Base-by-base conservation (phyloP, 345 rosid species). In the Aquilaria malaccensis region DNA sequence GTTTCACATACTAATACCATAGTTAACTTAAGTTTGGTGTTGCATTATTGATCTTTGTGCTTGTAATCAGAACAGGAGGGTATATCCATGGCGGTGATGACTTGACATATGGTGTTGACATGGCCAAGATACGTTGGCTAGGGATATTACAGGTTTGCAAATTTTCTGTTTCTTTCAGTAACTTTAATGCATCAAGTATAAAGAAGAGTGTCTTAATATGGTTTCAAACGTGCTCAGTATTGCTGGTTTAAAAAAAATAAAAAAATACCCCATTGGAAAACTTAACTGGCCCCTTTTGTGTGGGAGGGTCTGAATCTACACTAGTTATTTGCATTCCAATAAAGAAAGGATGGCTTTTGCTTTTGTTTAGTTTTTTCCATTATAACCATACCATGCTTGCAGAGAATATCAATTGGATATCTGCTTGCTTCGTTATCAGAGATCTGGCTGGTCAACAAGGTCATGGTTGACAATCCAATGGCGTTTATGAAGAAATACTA, bases 401-500 rank as follows among this genome's bases (percentile, higher is more conserved):
- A 78, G 88, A 78, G 88, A 68, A 83, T 83, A 74, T 70, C 88
- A n/a, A 76, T 80, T 72, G 88, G 88, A 29, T 83, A 83, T 66
- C 72, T 83, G 13, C 68, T 83, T 32, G 80, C 88, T 59, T 74
- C 88, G 53, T 37, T 83, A 51, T 70, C 81, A 15, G 85, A 83
- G 77, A 80, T 83, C 67, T 83, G 85, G 83, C 85, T 83, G 52
- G 80, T 80, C 63, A 64, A 64, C 52, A 67, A 64, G 56, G 11
- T 67, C 54, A 45, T n/a, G 0, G 80, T 83, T 32, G 83, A 78
- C 72, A 74, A 80, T 13, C 52, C 70, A 50, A 9, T 63, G 57
- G 67, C 74, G 29, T 80, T 80, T 70, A 58, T 73, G 52, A 78
- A 68, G 77, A 80, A 74, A 65, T 80, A 80, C 72, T 72, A 66